Evolutionary conservation across 352 stramenopile genomes (phyloP).

Genomic region (Globisporangium heterothallicum): DNA sequence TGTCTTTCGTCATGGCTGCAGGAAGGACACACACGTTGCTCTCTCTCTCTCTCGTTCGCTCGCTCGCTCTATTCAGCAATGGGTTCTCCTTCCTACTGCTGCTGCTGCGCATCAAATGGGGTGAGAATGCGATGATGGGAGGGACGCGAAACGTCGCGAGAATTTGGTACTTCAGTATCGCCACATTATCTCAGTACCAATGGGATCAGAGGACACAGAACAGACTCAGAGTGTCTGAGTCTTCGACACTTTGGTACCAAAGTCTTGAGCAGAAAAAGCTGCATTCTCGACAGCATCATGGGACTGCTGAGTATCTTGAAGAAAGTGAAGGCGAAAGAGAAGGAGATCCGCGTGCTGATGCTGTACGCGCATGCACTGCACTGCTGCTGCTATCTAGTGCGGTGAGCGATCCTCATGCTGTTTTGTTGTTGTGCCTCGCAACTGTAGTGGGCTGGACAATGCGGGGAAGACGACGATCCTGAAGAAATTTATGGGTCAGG

Average conservation of each 20-base stretch:
- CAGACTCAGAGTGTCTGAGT: conserved; percentile 53
- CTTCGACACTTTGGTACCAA: conserved; percentile 95
- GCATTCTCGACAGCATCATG: conserved; percentile 47
- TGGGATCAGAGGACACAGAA: background rate
- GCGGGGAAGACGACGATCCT: conserved; percentile 99
- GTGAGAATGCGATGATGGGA: too few relatives aligned
- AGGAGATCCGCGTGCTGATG: conserved; percentile 98
- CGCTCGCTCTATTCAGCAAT: background rate
- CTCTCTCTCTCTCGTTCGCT: background rate
- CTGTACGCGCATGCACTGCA: conserved; percentile 44
- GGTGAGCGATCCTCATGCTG: too few relatives aligned
- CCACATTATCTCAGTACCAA: too few relatives aligned
- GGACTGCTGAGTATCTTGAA: conserved; percentile 92
- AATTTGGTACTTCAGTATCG: background rate
- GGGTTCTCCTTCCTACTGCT: background rate
- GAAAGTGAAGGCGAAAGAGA: conserved; percentile 99
- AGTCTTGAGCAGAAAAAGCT: conserved; percentile 96
- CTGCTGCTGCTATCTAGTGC: too few relatives aligned
- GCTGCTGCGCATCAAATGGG: too few relatives aligned
- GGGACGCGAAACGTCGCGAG: background rate
- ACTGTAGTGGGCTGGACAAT: conserved; percentile 98
- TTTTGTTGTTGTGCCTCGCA: conserved; percentile 1
- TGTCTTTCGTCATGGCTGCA: conserved; percentile 13
- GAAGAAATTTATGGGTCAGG: conserved; percentile 96
- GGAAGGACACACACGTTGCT: background rate